phyloP scores from a whole-genome alignment of 805 yeast species.

The Starmera amethionina region DNA sequence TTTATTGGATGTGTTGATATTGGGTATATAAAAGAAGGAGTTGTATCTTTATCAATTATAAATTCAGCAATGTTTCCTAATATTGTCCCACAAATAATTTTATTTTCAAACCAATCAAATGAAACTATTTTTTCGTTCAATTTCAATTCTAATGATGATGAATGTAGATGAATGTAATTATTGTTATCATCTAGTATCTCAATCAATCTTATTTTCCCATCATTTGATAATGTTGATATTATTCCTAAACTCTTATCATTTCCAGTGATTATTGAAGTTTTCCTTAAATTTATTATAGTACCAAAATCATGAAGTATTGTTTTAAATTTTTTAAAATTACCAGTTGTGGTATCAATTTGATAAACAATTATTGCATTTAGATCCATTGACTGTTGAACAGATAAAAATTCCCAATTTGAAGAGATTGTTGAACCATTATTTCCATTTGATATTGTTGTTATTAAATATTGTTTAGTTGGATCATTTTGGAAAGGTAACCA shows the following conservation, averaged over 20 bases:
- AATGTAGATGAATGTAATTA: slow-evolving; percentile 10
- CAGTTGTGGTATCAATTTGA: slow-evolving; percentile 22
- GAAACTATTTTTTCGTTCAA: slow-evolving; percentile 29
- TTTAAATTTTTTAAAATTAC: slow-evolving; percentile 20
- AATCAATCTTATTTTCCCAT: slow-evolving; percentile 45
- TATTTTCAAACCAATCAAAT: slow-evolving; percentile 34
- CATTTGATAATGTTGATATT: slow-evolving; percentile 44
- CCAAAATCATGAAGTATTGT: slow-evolving; percentile 34
- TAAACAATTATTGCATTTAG: slow-evolving; percentile 32
- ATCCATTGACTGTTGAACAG: no score
- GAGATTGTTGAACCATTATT: slow-evolving; percentile 18
- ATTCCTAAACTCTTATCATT: slow-evolving; percentile 30
- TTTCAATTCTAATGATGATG: slow-evolving; percentile 13
- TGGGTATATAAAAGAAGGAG: slow-evolving; percentile 29
- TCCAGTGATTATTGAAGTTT: slow-evolving; percentile 24
- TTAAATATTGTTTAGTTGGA: slow-evolving; percentile 31
- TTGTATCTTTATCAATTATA: slow-evolving; percentile 20
- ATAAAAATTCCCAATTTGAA: slow-evolving; percentile 2
- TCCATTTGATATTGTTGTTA: slow-evolving; percentile 36
- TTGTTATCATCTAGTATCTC: slow-evolving; percentile 20
- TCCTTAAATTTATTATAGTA: slow-evolving; percentile 28
- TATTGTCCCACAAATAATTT: slow-evolving; percentile 44
- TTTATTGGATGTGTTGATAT: slow-evolving; percentile 29
- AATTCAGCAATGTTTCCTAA: slow-evolving; percentile 56
- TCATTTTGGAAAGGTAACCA: slow-evolving; percentile 30